Percentiles rank a stretch among this genome's conserved stretches.
Evolutionary conservation across 2,329 filamentous ascomycete species (phyloP).

Genomic region (Sporothrix humicola): DNA sequence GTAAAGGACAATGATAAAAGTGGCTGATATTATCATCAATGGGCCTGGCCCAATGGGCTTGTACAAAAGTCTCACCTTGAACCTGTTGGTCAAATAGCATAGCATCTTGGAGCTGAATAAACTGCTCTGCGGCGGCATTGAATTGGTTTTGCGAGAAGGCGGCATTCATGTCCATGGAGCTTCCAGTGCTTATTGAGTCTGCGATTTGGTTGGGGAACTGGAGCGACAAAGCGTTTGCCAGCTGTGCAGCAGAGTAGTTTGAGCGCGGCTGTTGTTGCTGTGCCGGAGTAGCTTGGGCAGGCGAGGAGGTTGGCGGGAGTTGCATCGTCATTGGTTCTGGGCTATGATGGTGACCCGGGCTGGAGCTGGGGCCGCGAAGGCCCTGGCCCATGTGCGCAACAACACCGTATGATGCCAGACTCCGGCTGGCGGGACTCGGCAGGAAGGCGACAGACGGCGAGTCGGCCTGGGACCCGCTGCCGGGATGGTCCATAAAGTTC

Average conservation of each 20-base stretch:
- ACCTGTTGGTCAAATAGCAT: slow-evolving; percentile 35
- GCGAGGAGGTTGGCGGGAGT: slow-evolving; percentile 51
- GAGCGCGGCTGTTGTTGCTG: slow-evolving; percentile 19
- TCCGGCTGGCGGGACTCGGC: slow-evolving; percentile 58
- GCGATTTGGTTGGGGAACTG: slow-evolving; percentile 27
- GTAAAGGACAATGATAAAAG: neutral
- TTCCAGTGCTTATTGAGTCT: slow-evolving; percentile 15
- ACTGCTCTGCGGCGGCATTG: slow-evolving; percentile 10
- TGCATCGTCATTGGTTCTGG: slow-evolving; percentile 43
- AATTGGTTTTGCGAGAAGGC: slow-evolving; percentile 23
- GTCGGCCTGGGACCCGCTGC: slow-evolving; percentile 45
- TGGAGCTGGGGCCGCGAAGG: slow-evolving; percentile 43
- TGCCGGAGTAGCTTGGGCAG: neutral
- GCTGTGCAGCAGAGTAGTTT: neutral
- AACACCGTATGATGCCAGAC: slow-evolving; percentile 57
- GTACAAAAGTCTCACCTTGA: slow-evolving; percentile 26
- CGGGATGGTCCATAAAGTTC: slow-evolving; percentile 51
- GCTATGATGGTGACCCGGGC: slow-evolving; percentile 34
- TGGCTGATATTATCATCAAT: neutral
- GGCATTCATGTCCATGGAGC: neutral
- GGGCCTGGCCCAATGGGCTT: neutral
- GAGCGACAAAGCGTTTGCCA: slow-evolving; percentile 30
- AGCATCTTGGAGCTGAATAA: slow-evolving; percentile 11
- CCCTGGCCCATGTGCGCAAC: slow-evolving; percentile 47
- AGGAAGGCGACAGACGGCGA: slow-evolving; percentile 53